Percentiles rank a stretch among this genome's conserved stretches.
These are phyloP conservation scores for Castanopsis chinensis DNA, from an alignment of 306 rosid species.

Conservation along the genomic window DNA sequence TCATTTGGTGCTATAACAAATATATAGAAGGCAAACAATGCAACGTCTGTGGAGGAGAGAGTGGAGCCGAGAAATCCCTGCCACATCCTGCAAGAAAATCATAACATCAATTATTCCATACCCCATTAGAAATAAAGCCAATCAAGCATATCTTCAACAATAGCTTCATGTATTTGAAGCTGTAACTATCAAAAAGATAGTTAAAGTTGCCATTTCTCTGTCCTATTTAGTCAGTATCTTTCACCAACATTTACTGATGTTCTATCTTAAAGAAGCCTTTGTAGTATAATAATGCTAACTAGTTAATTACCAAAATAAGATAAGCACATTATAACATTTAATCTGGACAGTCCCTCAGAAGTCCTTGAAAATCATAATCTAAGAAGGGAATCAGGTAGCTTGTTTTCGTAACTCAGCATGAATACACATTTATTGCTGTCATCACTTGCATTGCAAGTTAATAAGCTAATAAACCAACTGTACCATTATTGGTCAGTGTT, in stretches of 20 bases:
- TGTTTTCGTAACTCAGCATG: not conserved
- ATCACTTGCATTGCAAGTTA: not conserved
- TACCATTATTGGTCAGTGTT: not conserved
- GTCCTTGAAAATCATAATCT: too few species aligned
- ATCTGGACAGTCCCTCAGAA: too few species aligned
- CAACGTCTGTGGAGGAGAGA: slow-evolving; percentile 76
- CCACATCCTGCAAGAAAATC: slow-evolving; percentile 78
- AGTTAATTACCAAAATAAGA: too few species aligned
- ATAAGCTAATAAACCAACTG: not conserved
- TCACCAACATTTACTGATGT: too few species aligned
- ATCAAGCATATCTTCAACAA: not conserved
- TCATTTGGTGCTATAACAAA: slow-evolving; percentile 83
- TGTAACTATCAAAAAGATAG: not conserved
- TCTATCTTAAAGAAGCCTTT: too few species aligned
- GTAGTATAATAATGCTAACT: too few species aligned
- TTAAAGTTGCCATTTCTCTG: not conserved
- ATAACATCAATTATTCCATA: slow-evolving; percentile 14
- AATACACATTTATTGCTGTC: not conserved
- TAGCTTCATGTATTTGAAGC: not conserved
- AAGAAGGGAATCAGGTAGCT: not conserved
- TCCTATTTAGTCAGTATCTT: not conserved
- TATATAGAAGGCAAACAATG: slow-evolving; percentile 77
- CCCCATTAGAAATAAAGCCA: not conserved
- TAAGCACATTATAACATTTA: too few species aligned
- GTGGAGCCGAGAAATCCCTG: slow-evolving; percentile 94